phyloP scores from a whole-genome alignment of 371 early-diverging fungal genomes.

The Rhizopus sp. region DNA sequence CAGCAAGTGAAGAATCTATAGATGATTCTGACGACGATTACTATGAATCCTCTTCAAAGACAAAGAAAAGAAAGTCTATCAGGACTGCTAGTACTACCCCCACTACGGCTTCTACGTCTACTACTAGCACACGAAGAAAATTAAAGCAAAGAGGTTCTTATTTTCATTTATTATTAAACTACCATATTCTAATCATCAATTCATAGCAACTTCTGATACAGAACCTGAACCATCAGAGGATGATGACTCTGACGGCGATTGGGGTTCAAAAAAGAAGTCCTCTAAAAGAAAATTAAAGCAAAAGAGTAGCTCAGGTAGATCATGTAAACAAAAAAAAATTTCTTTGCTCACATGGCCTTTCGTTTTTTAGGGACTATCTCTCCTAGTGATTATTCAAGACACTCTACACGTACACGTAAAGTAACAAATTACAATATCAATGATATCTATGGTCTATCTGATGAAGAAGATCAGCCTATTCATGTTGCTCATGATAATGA shows the following conservation, averaged over 20 bases:
- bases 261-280: conserved; percentile 11
- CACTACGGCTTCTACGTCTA: neutral
- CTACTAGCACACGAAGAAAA: neutral
- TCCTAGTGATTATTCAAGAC: conserved; percentile 42
- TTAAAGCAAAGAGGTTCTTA: conserved; percentile 5
- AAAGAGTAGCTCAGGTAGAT: conserved; percentile 1
- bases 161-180: conserved; percentile 4
- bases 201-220: neutral
- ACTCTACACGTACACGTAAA: conserved; percentile 50
- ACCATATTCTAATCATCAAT: neutral
- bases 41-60: conserved; percentile 1
- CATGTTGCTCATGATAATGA: conserved; percentile 21
- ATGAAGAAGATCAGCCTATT: conserved; percentile 33
- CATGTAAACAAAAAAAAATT: conserved; percentile 12
- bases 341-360: conserved; percentile 3
- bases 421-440: conserved; percentile 59
- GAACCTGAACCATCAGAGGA: conserved; percentile 3
- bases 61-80: neutral
- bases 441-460: conserved; percentile 46
- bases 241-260: conserved; percentile 15
- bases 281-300: conserved; percentile 8
- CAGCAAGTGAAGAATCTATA: conserved; percentile 21
- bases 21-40: conserved; percentile 27
- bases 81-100: neutral
- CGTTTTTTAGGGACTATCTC: conserved; percentile 16